Evolutionary conservation across 371 early-diverging fungal species (phyloP).

Genomic region (Dinochytrium kinnereticum): DNA sequence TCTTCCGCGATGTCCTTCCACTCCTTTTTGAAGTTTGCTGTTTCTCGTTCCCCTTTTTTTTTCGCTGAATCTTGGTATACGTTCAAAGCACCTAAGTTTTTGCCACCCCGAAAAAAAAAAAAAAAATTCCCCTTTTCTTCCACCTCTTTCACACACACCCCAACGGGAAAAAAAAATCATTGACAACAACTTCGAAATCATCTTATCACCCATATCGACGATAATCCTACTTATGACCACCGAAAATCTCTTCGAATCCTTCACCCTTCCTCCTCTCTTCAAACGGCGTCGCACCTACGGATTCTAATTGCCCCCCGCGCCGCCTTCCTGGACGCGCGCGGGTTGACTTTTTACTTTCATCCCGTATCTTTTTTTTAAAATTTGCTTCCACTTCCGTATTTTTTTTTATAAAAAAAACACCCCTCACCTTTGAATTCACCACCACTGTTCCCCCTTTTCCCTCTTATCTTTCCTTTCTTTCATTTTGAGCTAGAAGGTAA

Average conservation of each 20-base stretch:
- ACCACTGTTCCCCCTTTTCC: neutral
- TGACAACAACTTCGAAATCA: neutral
- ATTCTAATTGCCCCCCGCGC: neutral
- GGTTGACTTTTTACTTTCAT: neutral
- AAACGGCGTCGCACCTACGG: neutral
- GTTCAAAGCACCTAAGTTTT: slow-evolving; percentile 8
- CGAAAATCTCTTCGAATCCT: neutral
- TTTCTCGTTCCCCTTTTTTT: neutral
- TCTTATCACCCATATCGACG: neutral
- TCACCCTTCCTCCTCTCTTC: neutral
- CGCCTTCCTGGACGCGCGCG: neutral
- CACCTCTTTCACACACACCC: neutral
- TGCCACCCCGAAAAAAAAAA: neutral
- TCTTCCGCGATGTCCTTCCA: neutral
- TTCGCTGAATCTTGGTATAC: neutral
- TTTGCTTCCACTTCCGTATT: neutral
- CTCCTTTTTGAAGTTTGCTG: neutral
- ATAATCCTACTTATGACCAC: neutral
- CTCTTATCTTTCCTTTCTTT: neutral
- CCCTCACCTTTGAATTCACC: neutral
- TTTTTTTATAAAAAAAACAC: neutral
- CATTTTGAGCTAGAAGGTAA: slow-evolving; percentile 9
- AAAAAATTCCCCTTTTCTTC: neutral
- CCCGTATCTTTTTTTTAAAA: neutral
- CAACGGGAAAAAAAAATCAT: neutral